phyloP scores from a whole-genome alignment of 1,284 basidiomycete genomes.

The Sparassis latifolia region DNA sequence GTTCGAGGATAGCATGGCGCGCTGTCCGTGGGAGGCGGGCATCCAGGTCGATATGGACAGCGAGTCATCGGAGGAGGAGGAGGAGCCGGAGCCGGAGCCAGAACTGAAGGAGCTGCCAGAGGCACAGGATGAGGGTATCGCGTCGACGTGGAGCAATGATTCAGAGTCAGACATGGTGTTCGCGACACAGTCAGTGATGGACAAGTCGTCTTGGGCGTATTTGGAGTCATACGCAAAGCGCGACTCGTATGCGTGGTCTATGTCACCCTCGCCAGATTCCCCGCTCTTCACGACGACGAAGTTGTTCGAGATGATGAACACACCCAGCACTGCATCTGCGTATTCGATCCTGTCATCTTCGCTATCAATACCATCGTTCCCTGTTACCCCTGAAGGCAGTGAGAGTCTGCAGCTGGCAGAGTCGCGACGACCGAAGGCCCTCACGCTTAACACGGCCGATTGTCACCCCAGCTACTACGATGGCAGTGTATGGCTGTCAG shows the following conservation, averaged over 20 bases:
- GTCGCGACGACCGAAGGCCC: constrained; percentile 31
- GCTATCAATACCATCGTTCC: constrained; percentile 24
- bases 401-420: constrained; percentile 31
- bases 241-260: constrained; percentile 20
- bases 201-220: constrained; percentile 32
- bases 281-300: constrained; percentile 20
- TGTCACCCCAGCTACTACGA: constrained; percentile 46
- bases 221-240: constrained; percentile 26
- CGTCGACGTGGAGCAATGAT: constrained; percentile 54
- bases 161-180: constrained; percentile 61
- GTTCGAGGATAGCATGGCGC: constrained; percentile 78
- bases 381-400: constrained; percentile 43
- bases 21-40: constrained; percentile 73
- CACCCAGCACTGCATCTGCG: constrained; percentile 23
- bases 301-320: constrained; percentile 19
- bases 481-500: too few relatives aligned
- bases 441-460: constrained; percentile 57
- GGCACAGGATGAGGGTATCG: constrained; percentile 23
- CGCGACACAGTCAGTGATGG: constrained; percentile 34
- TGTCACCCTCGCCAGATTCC: constrained; percentile 19
- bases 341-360: constrained; percentile 26
- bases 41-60: too few relatives aligned
- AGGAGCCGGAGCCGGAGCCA: constrained; percentile 16
- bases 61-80: constrained; percentile 38
- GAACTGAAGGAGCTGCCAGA: constrained; percentile 19